Base-by-base conservation (phyloP, 2,329 filamentous ascomycete genomes). In the Akanthomyces muscarius region DNA sequence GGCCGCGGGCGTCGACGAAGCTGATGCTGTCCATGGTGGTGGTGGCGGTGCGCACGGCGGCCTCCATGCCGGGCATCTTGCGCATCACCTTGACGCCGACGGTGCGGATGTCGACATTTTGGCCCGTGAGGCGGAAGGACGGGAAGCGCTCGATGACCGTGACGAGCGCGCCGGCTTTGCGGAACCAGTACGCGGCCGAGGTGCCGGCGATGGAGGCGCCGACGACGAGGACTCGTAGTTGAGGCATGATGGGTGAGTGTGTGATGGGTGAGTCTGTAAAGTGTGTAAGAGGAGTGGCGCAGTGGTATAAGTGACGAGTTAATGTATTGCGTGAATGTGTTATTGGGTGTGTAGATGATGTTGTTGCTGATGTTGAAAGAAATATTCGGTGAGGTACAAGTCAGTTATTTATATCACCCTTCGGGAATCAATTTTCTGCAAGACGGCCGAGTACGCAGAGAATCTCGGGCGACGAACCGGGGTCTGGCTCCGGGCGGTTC, bases 21-120 rank as follows among this genome's bases (percentile, higher is more conserved):
- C 73, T 68, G 10, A 83, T 66, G 14, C 81, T 81, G 44, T 78
- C 71, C 65, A 83, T 73, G 0, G 75, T 73, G 2, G 65, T 59
- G 21, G 25, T 44, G 11, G 65, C 65, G 47, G 72, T 69, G 23
- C 71, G 71, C 21, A 78, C 74, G 0, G 73, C 71, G 0, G 63
- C 65, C 50, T 77, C 76, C 69, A 79, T 72, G 0, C 76, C 73
- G 0, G 76, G 74, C 66, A 77, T 78, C 61, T 71, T 74, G 8
- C 73, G 70, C 70, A 77, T 76, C 2, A 78, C 69, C 1, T 71
- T 69, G 7, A 78, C 73, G 1, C 75, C 75, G 1, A 68, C 68
- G 16, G 71, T 74, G 63, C 75, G 75, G 44, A 77, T 73, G 56
- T 77, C 75, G 52, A 77, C 64, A n/a, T 71, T 71, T 41, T 77